These are phyloP conservation scores for Canna indica DNA, from an alignment of 176 grass and related monocot species.

Conservation along the genomic window DNA sequence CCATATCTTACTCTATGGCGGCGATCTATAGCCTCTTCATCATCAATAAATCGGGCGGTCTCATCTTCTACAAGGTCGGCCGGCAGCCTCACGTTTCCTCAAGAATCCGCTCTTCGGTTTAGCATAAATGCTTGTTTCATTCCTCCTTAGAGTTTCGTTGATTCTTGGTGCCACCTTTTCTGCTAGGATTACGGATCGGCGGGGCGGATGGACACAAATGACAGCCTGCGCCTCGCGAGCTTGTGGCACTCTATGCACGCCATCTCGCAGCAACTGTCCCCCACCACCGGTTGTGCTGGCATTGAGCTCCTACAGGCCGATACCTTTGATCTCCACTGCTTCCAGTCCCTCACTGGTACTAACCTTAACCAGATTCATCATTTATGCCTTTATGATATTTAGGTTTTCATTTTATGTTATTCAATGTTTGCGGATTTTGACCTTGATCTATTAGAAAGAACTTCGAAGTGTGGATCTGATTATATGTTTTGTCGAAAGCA, in stretches of 20 bases:
- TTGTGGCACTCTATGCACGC: constrained; percentile 98
- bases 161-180: background rate
- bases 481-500: background rate
- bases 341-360: constrained; percentile 83
- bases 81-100: background rate
- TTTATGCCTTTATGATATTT: constrained; percentile 5
- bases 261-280: constrained; percentile 93
- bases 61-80: constrained; percentile 83
- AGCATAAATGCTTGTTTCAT: background rate
- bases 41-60: constrained; percentile 93
- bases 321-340: constrained; percentile 93
- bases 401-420: background rate
- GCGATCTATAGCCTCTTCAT: constrained; percentile 97
- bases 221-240: constrained; percentile 77
- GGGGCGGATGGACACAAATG: constrained; percentile 90
- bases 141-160: background rate
- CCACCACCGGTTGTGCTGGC: constrained; percentile 55
- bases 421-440: background rate
- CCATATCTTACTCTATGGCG: constrained; percentile 28
- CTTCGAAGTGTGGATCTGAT: background rate
- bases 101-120: background rate
- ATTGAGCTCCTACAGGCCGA: constrained; percentile 76
- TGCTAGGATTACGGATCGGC: constrained; percentile 67
- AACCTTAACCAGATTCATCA: background rate
- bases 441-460: background rate